Evolutionary conservation across 495 filamentous ascomycete species (phyloP).

Genomic region (Lineolata rhizophorae): DNA sequence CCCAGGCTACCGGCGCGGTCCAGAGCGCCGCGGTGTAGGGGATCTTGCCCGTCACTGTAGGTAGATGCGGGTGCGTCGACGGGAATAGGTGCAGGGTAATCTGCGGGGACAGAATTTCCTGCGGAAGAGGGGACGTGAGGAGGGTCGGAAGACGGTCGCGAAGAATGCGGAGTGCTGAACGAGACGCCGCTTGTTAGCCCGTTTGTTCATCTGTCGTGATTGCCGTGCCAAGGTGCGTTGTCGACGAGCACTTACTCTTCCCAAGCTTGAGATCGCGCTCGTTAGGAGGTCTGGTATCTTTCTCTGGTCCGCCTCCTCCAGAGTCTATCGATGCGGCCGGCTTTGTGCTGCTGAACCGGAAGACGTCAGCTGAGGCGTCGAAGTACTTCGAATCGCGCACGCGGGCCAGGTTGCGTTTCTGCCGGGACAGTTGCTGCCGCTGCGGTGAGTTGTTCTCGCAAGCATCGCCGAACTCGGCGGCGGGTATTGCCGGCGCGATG

Average conservation of each 20-base stretch:
- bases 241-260: conserved; percentile 38
- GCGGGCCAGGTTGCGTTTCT: no score
- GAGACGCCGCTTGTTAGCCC: conserved; percentile 3
- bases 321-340: background rate
- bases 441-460: background rate
- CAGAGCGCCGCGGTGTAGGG: conserved; percentile 83
- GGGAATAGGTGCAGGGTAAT: conserved; percentile 93
- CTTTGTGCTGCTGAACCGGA: background rate
- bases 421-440: no score
- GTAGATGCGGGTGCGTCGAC: conserved; percentile 86
- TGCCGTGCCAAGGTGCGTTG: background rate
- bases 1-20: conserved; percentile 92
- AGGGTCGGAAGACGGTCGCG: conserved; percentile 74
- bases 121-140: conserved; percentile 61
- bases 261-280: conserved; percentile 76
- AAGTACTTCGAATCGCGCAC: no score
- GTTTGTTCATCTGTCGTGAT: background rate
- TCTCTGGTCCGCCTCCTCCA: background rate
- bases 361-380: no score
- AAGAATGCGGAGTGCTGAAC: conserved; percentile 56
- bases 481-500: conserved; percentile 34
- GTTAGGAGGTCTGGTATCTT: conserved; percentile 32
- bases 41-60: conserved; percentile 70
- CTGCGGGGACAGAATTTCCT: conserved; percentile 66
- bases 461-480: background rate